phyloP scores from a whole-genome alignment of 2,329 filamentous ascomycete genomes.

The Plenodomus tracheiphilus region DNA sequence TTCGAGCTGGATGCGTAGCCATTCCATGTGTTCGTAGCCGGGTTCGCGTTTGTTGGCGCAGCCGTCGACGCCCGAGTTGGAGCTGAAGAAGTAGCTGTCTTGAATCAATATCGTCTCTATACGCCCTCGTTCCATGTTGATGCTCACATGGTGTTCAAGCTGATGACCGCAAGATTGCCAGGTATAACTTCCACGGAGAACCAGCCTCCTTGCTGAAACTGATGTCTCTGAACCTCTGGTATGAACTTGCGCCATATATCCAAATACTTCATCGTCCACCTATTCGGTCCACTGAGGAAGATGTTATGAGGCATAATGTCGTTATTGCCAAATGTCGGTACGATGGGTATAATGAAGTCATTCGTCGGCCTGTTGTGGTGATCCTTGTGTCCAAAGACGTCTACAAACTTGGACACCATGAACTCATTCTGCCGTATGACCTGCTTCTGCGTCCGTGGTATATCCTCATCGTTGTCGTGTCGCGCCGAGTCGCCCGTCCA shows the following conservation, averaged over 20 bases:
- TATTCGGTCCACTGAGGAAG: conserved; percentile 80
- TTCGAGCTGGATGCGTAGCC: conserved; percentile 87
- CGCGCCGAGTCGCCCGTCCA: conserved; percentile 92
- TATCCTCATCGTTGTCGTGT: conserved; percentile 82
- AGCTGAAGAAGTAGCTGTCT: conserved; percentile 80
- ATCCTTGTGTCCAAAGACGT: conserved; percentile 64
- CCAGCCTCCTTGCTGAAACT: conserved; percentile 91
- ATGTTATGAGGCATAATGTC: conserved; percentile 98
- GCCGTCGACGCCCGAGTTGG: conserved; percentile 91
- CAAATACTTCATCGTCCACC: conserved; percentile 77
- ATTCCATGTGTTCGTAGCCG: conserved; percentile 93
- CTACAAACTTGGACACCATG: conserved; percentile 74
- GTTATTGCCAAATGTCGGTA: conserved; percentile 95
- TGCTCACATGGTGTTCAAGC: conserved; percentile 78
- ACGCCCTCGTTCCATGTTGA: not conserved
- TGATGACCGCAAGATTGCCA: conserved; percentile 82
- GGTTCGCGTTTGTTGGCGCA: conserved; percentile 79
- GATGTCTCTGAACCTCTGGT: conserved; percentile 87
- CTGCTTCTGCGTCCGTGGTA: conserved; percentile 74
- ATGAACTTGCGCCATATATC: conserved; percentile 86
- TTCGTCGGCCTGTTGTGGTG: conserved; percentile 50
- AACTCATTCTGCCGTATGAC: conserved; percentile 77
- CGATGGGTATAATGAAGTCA: conserved; percentile 73
- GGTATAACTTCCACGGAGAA: conserved; percentile 93
- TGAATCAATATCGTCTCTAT: not conserved